Conservation (phyloP, 306 rosid genomes). For the Quercus robur region DNA sequence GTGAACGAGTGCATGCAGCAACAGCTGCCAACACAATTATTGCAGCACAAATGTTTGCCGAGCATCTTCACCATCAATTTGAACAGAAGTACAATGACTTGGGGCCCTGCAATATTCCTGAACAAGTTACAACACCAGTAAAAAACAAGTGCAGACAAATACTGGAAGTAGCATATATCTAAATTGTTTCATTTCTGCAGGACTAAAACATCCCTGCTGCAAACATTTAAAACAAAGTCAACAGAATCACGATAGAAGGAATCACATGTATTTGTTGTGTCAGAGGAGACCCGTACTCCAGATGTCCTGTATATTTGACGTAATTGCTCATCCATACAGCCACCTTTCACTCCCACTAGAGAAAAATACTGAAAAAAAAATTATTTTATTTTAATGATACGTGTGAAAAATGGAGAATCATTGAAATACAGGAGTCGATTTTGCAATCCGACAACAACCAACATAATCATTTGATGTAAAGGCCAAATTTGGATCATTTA, state of each 20-base stretch:
- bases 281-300: conserved; percentile 72
- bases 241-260: conserved; percentile 76
- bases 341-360: not conserved
- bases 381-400: too few relatives aligned
- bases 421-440: too few relatives aligned
- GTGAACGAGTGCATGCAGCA: conserved; percentile 81
- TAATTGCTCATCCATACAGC: conserved; percentile 66
- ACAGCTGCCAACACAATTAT: conserved; percentile 89
- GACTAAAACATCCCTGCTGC: conserved; percentile 61
- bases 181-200: conserved; percentile 5
- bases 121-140: conserved; percentile 28
- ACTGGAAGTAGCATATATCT: not conserved
- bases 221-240: conserved; percentile 59
- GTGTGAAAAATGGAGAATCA: too few relatives aligned
- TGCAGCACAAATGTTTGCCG: conserved; percentile 59
- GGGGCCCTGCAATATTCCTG: conserved; percentile 57
- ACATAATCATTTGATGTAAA: not conserved
- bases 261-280: conserved; percentile 75
- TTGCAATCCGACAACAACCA: not conserved
- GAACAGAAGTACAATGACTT: conserved; percentile 37
- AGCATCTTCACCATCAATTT: conserved; percentile 73
- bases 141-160: conserved; percentile 7
- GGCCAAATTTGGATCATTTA: not conserved
- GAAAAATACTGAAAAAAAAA: too few relatives aligned
- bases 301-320: conserved; percentile 84